Percentiles rank a stretch among this genome's conserved stretches.
Conservation (phyloP, 2,329 filamentous ascomycete species). For the Lithohypha guttulata region DNA sequence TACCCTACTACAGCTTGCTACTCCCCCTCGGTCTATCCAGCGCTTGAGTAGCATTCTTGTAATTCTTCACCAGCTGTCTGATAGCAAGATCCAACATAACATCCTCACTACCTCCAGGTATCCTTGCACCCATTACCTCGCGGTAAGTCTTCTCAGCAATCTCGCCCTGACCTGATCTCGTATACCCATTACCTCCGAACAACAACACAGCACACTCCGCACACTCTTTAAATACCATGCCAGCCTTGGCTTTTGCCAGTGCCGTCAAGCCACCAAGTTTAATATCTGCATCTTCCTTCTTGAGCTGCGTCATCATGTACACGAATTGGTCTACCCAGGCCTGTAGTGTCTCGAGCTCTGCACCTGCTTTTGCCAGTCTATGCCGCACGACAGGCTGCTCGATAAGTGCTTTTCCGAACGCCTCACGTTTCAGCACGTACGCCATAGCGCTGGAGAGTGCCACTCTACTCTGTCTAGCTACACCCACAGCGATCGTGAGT, state of each 20-base stretch:
- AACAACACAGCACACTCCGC: slow-evolving; percentile 57
- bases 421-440: slow-evolving; percentile 55
- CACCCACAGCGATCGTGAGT: slow-evolving; percentile 53
- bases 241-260: slow-evolving; percentile 59
- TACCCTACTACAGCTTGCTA: slow-evolving; percentile 17
- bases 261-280: slow-evolving; percentile 61
- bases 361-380: slow-evolving; percentile 59
- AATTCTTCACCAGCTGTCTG: slow-evolving; percentile 60
- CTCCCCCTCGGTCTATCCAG: slow-evolving; percentile 15
- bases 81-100: slow-evolving; percentile 60
- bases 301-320: slow-evolving; percentile 45
- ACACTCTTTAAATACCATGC: slow-evolving; percentile 61
- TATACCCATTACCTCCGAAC: slow-evolving; percentile 67
- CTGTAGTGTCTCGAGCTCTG: slow-evolving; percentile 57
- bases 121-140: slow-evolving; percentile 50
- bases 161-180: slow-evolving; percentile 58
- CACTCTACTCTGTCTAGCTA: slow-evolving; percentile 52
- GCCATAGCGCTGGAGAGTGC: slow-evolving; percentile 50
- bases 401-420: slow-evolving; percentile 58
- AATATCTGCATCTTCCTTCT: slow-evolving; percentile 34
- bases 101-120: slow-evolving; percentile 61
- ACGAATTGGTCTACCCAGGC: slow-evolving; percentile 42
- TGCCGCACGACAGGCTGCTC: slow-evolving; percentile 66
- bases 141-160: slow-evolving; percentile 54
- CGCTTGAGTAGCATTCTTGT: slow-evolving; percentile 24